Percentiles rank a stretch among this genome's conserved stretches.
Conservation (phyloP, 2,329 filamentous ascomycete species). For the Aureobasidium subglaciale region DNA sequence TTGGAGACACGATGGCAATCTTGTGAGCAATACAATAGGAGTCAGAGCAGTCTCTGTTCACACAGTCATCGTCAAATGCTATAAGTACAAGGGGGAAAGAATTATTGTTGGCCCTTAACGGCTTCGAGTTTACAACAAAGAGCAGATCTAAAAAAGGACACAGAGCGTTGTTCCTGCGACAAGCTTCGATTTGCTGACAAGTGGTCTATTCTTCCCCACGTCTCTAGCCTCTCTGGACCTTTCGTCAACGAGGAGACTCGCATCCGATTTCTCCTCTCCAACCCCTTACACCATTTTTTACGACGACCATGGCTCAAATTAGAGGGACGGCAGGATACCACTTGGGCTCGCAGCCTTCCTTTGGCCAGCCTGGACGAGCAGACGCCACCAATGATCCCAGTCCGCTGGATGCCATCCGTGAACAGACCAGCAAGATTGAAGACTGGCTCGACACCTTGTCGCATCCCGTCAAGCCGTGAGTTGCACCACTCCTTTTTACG, state of each 20-base stretch:
- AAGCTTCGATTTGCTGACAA: constrained; percentile 13
- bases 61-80: background rate
- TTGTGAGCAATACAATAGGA: background rate
- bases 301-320: constrained; percentile 48
- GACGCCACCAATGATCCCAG: constrained; percentile 62
- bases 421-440: constrained; percentile 98
- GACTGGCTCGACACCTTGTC: constrained; percentile 80
- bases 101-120: constrained; percentile 5
- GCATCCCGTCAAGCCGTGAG: constrained; percentile 92
- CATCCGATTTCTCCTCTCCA: background rate
- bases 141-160: background rate
- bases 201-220: constrained; percentile 14
- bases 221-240: constrained; percentile 1
- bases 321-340: constrained; percentile 70
- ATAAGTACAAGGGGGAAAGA: background rate
- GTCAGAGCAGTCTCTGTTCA: background rate
- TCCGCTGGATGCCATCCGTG: constrained; percentile 79
- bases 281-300: constrained; percentile 3
- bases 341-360: constrained; percentile 59
- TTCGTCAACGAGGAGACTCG: background rate
- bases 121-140: background rate
- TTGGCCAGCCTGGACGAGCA: constrained; percentile 49
- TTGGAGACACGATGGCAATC: background rate
- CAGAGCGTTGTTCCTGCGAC: background rate
- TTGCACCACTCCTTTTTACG: constrained; percentile 24